Percentiles rank a stretch among this genome's conserved stretches.
Evolutionary conservation across 2,329 filamentous ascomycete genomes (phyloP).

Genomic region (Cladosporium colombiae): DNA sequence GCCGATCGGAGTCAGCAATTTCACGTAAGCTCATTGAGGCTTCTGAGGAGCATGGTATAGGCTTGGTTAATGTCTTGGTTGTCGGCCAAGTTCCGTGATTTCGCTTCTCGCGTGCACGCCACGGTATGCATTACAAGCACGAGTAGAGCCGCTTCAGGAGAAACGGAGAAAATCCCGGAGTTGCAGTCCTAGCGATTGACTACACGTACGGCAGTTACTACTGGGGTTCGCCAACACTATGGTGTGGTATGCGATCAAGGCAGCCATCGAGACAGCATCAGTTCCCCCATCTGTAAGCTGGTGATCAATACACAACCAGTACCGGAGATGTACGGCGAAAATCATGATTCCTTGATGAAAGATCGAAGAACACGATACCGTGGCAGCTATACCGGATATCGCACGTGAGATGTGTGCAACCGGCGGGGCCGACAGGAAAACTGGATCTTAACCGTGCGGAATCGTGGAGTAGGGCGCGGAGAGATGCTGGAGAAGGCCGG

Average conservation of each 20-base stretch:
- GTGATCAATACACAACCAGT: not conserved
- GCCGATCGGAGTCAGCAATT: not conserved
- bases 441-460: not conserved
- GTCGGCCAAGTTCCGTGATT: slow-evolving; percentile 3
- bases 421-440: not conserved
- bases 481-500: not conserved
- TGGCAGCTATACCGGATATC: not conserved
- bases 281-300: not conserved
- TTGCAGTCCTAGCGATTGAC: not conserved
- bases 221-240: not conserved
- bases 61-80: slow-evolving; percentile 1
- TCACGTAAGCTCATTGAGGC: not conserved
- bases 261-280: not conserved
- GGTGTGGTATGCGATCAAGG: not conserved
- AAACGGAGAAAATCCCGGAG: not conserved
- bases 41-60: not conserved
- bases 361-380: not conserved
- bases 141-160: not conserved
- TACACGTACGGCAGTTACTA: not conserved
- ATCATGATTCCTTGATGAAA: not conserved
- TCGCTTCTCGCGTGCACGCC: not conserved
- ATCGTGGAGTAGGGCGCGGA: not conserved
- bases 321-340: not conserved
- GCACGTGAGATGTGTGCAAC: not conserved
- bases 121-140: slow-evolving; percentile 7